A percentile compares a stretch with the other conserved stretches of the same genome.
Evolutionary conservation across 768 basidiomycete species (phyloP).

Genomic region (Antrodiella citrinella): DNA sequence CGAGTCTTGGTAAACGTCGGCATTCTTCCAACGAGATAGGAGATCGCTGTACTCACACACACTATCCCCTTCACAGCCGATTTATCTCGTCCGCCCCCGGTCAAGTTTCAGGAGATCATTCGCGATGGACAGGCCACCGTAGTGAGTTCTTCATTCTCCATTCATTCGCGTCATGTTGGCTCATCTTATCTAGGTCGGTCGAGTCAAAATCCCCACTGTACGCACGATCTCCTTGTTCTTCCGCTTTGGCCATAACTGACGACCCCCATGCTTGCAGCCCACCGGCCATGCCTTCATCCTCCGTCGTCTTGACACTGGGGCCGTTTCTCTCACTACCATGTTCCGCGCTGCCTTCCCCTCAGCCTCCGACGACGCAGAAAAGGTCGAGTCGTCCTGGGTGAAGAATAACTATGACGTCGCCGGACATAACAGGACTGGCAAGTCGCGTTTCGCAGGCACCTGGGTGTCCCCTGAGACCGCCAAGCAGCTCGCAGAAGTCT

Average conservation of each 20-base stretch:
- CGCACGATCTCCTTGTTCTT: slow-evolving; percentile 20
- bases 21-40: not conserved
- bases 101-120: slow-evolving; percentile 89
- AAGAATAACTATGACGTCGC: slow-evolving; percentile 67
- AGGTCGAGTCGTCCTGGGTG: slow-evolving; percentile 75
- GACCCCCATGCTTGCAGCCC: slow-evolving; percentile 34
- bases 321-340: slow-evolving; percentile 91
- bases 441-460: slow-evolving; percentile 79
- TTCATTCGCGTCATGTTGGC: slow-evolving; percentile 4
- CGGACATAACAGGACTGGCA: slow-evolving; percentile 55
- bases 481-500: slow-evolving; percentile 56
- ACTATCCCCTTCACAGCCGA: slow-evolving; percentile 27
- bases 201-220: slow-evolving; percentile 88
- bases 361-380: slow-evolving; percentile 70
- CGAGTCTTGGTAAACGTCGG: not conserved
- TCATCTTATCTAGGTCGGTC: slow-evolving; percentile 52
- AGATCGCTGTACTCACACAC: not conserved
- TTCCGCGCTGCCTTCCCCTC: slow-evolving; percentile 90
- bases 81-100: slow-evolving; percentile 47
- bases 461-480: slow-evolving; percentile 74
- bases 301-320: slow-evolving; percentile 87
- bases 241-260: slow-evolving; percentile 5
- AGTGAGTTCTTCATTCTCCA: slow-evolving; percentile 34
- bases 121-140: slow-evolving; percentile 84
- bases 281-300: slow-evolving; percentile 88